Evolutionary conservation across 768 basidiomycete species (phyloP), one percentile per base, ranked within the genome.

Genomic region (Butyriboletus loyo): DNA sequence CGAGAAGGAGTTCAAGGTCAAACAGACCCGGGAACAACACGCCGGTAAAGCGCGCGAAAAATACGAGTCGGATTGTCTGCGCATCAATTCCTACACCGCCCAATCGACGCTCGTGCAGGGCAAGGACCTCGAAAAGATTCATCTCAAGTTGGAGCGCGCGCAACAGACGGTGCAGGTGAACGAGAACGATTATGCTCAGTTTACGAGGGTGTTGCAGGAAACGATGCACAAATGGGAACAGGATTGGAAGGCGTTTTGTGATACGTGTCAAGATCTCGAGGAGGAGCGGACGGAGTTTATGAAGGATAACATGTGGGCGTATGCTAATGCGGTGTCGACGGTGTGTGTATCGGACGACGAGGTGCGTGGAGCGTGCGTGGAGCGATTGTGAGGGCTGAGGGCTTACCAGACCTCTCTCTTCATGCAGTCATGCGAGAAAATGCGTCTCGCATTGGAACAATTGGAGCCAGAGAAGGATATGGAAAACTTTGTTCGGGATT

Each of bases 321-420:
- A 92, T 67, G 94, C 97, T 0, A 99, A 99, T 68, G 87, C 88
- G 1, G 86, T 97, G n/a, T 97, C 95, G 14, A 91, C 89, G 11
- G 89, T 95, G 14, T 98, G 97, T 61, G 95, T 99, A 17, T 75
- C 85, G 11, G 97, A 98, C 65, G 97, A 99, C 61, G 92, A 96
- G 83, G 92, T 93, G 62, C 54, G 80, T 74, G 50, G 53, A 34
- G 14, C 34, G n/a, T n/a, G 8, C 37, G 10, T 37, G 27, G 35
- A 47, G 59, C 32, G 19, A 8, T 28, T 11, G 5, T 14, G 7
- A 1, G 30, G 4, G 6, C 22, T 41, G 30, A 22, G 45, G 22
- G 32, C n/a, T 30, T 36, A 40, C 50, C 31, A 8, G 43, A 40
- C 9, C 7, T 34, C 8, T 21, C 21, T 31, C 30, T 39, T 38